These are phyloP conservation scores for Nicotiana rustica DNA, from an alignment of 305 asterid genomes.

Conservation along the genomic window DNA sequence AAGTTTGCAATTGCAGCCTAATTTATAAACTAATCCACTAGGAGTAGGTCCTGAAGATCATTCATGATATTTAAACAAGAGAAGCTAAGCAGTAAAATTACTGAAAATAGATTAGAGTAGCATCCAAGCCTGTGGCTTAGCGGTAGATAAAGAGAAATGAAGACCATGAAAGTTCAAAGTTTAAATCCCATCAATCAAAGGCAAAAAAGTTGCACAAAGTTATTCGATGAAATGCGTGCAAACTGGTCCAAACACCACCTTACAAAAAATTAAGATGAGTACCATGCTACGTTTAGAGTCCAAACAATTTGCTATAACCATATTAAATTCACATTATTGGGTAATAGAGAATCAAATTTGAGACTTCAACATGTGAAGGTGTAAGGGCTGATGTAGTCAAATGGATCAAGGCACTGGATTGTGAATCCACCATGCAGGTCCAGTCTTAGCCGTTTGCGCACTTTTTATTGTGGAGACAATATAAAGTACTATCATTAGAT, in stretches of 20 bases:
- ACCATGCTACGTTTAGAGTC: neutral
- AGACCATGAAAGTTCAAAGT: neutral
- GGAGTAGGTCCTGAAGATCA: neutral
- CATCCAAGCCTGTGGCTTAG: no score
- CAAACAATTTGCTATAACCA: neutral
- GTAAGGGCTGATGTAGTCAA: constrained; percentile 10
- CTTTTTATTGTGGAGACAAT: neutral
- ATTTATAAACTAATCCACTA: neutral
- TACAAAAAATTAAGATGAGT: neutral
- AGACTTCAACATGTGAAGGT: neutral
- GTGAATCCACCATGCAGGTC: constrained; percentile 11
- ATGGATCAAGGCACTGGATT: neutral
- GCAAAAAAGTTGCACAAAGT: neutral
- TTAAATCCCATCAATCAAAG: neutral
- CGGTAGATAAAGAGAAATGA: neutral
- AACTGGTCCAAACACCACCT: neutral
- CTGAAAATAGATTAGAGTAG: neutral
- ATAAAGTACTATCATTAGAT: neutral
- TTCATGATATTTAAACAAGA: neutral
- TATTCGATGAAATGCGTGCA: neutral
- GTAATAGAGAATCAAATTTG: constrained; percentile 21
- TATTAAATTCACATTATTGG: neutral
- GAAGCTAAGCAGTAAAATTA: constrained; percentile 17
- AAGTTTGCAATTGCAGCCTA: neutral
- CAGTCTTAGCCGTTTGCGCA: neutral